Conservation (phyloP, 345 rosid genomes). For the Melastoma malabathricum region DNA sequence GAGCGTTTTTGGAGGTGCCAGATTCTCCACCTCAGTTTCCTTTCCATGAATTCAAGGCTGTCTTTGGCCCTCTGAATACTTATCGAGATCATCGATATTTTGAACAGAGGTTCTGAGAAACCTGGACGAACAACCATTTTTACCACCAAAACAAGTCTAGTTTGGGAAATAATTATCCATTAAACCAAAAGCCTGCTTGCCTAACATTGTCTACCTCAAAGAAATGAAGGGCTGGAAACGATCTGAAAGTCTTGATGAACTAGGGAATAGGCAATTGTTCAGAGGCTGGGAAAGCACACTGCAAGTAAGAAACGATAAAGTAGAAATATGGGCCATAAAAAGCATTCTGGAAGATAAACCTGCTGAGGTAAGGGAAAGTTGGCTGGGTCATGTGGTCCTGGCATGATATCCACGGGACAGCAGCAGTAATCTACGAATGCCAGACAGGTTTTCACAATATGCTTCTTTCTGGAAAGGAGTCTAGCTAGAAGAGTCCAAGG, state of each 20-base stretch:
- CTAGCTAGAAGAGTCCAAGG: constrained; percentile 2
- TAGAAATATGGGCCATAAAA: background rate
- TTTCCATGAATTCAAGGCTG: constrained; percentile 76
- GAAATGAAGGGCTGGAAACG: constrained; percentile 90
- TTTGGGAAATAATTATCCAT: constrained; percentile 1
- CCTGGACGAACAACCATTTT: constrained; percentile 23
- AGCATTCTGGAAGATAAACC: constrained; percentile 24
- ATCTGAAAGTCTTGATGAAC: constrained; percentile 68
- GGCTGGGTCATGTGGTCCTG: constrained; percentile 88
- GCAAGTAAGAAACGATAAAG: constrained; percentile 7
- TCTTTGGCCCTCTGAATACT: constrained; percentile 83
- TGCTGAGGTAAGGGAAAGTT: constrained; percentile 90
- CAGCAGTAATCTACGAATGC: constrained; percentile 66
- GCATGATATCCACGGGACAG: constrained; percentile 89
- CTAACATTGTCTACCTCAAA: constrained; percentile 79
- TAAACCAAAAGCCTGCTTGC: constrained; percentile 14
- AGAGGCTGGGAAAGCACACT: constrained; percentile 44
- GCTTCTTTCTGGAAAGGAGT: constrained; percentile 1
- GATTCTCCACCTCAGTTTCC: constrained; percentile 91
- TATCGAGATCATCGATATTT: constrained; percentile 79
- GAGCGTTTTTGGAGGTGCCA: constrained; percentile 98
- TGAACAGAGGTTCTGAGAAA: constrained; percentile 99
- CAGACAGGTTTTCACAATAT: constrained; percentile 7
- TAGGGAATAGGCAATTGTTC: constrained; percentile 85
- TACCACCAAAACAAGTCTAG: constrained; percentile 6